A percentile compares a stretch with the other conserved stretches of the same genome.
Conservation (phyloP, 306 rosid species). For the Prunus dulcis region DNA sequence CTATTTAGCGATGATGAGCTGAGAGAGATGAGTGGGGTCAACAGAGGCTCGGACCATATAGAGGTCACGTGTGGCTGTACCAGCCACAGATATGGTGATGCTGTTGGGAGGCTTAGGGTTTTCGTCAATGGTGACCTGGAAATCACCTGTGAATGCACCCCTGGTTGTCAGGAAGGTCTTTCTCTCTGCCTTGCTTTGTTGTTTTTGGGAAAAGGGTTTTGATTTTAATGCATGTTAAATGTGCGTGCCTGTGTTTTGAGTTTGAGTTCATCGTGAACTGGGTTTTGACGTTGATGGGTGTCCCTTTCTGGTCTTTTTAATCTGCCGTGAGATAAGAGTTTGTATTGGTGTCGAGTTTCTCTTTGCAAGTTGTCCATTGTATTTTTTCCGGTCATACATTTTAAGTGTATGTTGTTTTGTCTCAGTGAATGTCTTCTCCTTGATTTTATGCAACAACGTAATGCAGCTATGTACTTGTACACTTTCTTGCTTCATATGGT, state of each 20-base stretch:
- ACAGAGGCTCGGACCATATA: slow-evolving; percentile 58
- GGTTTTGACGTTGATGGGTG: slow-evolving; percentile 59
- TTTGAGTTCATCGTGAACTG: slow-evolving; percentile 19
- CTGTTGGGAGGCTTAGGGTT: slow-evolving; percentile 99
- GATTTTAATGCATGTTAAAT: slow-evolving; percentile 35
- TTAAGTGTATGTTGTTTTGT: slow-evolving; percentile 73
- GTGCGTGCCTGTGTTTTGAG: slow-evolving; percentile 12
- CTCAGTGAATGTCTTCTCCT: slow-evolving; percentile 39
- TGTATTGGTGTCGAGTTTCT: slow-evolving; percentile 17
- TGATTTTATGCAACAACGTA: slow-evolving; percentile 13
- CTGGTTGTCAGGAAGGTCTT: slow-evolving; percentile 96
- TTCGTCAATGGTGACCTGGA: slow-evolving; percentile 78
- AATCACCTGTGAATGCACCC: slow-evolving; percentile 95
- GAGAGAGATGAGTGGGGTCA: slow-evolving; percentile 80
- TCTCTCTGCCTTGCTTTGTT: slow-evolving; percentile 18
- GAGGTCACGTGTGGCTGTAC: slow-evolving; percentile 97
- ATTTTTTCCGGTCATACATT: slow-evolving; percentile 17
- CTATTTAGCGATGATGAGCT: slow-evolving; percentile 89
- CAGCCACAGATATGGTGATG: slow-evolving; percentile 92
- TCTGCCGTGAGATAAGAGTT: slow-evolving; percentile 35
- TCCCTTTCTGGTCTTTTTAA: slow-evolving; percentile 31
- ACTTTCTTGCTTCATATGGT: slow-evolving; percentile 14
- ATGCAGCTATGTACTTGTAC: slow-evolving; percentile 16
- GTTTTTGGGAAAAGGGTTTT: slow-evolving; percentile 27
- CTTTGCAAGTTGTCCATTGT: slow-evolving; percentile 11